Conservation (phyloP, 2,329 filamentous ascomycete species). For the Cladophialophora carrionii region DNA sequence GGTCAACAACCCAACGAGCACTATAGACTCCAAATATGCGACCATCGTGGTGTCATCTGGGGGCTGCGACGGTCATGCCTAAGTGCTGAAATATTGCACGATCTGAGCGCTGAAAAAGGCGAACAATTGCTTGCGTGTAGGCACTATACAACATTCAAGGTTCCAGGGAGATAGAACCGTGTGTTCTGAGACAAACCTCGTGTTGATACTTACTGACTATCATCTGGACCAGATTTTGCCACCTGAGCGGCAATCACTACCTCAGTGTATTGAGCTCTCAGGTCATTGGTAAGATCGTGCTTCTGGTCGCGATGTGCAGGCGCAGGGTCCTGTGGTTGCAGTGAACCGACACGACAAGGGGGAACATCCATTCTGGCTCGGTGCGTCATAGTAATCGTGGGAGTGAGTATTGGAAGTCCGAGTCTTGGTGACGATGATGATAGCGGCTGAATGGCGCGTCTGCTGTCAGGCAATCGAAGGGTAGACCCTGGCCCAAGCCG, state of each 20-base stretch:
- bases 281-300: constrained; percentile 9
- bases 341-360: constrained; percentile 13
- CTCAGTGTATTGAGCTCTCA: background rate
- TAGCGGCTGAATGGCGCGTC: constrained; percentile 7
- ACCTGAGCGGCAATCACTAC: constrained; percentile 21
- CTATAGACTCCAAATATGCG: background rate
- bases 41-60: constrained; percentile 17
- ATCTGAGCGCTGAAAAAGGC: background rate
- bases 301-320: background rate
- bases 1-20: constrained; percentile 16
- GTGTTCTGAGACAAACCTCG: constrained; percentile 24
- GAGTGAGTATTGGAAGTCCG: background rate
- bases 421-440: background rate
- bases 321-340: constrained; percentile 22
- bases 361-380: background rate
- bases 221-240: constrained; percentile 23
- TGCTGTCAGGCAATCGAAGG: constrained; percentile 7
- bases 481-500: constrained; percentile 7
- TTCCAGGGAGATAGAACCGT: background rate
- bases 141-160: background rate
- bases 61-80: constrained; percentile 11
- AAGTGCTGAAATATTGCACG: background rate
- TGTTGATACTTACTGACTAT: constrained; percentile 24
- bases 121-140: constrained; percentile 3
- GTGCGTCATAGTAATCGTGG: constrained; percentile 19